Conservation (phyloP, 345 rosid genomes). For the Lumnitzera littorea region DNA sequence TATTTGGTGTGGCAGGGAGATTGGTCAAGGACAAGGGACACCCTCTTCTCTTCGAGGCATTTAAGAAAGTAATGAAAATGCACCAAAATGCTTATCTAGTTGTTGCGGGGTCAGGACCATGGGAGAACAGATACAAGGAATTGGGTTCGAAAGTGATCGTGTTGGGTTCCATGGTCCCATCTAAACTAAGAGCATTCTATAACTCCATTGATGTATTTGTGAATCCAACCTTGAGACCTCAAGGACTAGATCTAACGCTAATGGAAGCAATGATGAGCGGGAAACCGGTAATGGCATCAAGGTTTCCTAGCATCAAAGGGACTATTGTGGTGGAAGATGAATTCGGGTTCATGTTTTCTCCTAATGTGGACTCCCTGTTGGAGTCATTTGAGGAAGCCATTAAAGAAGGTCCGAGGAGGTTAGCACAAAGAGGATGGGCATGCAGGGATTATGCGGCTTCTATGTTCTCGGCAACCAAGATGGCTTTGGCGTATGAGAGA, state of each 20-base stretch:
- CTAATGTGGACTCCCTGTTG: constrained; percentile 67
- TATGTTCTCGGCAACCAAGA: constrained; percentile 80
- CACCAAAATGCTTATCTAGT: constrained; percentile 44
- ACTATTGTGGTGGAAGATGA: constrained; percentile 75
- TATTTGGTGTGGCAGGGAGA: constrained; percentile 81
- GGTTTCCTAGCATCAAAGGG: constrained; percentile 82
- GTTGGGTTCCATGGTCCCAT: constrained; percentile 63
- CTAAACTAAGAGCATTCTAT: constrained; percentile 56
- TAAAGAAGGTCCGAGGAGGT: constrained; percentile 52
- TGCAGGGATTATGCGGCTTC: constrained; percentile 57
- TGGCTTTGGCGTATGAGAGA: constrained; percentile 90
- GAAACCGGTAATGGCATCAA: constrained; percentile 78
- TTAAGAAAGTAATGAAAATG: constrained; percentile 29
- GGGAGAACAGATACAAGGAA: constrained; percentile 73
- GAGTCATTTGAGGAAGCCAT: constrained; percentile 46
- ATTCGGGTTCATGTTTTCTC: constrained; percentile 84
- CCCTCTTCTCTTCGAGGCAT: constrained; percentile 63
- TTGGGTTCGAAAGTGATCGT: constrained; percentile 48
- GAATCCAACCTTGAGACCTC: constrained; percentile 89
- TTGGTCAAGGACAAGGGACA: constrained; percentile 93
- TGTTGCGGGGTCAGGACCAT: constrained; percentile 88
- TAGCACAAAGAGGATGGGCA: constrained; percentile 69
- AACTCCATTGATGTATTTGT: constrained; percentile 71
- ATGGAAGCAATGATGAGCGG: constrained; percentile 98
- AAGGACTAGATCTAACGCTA: constrained; percentile 81